Percentiles rank a stretch among this genome's conserved stretches.
These are phyloP conservation scores for Polygonum maritimum DNA, from an alignment of 148 eudicot species.

Conservation along the genomic window DNA sequence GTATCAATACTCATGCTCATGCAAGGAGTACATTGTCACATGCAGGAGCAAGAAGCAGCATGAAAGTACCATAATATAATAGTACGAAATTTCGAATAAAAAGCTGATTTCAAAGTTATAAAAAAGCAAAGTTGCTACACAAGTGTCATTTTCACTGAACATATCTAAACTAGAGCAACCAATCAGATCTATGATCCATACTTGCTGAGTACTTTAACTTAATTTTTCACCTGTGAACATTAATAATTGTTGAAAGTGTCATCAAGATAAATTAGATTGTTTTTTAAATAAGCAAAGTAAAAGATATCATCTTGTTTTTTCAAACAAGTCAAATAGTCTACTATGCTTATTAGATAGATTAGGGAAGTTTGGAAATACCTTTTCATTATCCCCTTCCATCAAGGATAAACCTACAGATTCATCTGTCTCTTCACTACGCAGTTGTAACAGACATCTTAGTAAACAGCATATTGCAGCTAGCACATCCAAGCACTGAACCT, in stretches of 20 bases:
- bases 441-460: conserved; percentile 31
- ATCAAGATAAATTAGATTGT: not conserved
- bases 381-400: conserved; percentile 36
- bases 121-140: not conserved
- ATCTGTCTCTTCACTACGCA: conserved; percentile 24
- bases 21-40: not conserved
- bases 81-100: not conserved
- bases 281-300: not conserved
- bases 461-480: conserved; percentile 41
- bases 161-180: not conserved
- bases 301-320: not conserved
- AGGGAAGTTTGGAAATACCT: conserved; percentile 32
- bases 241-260: not conserved
- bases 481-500: conserved; percentile 37
- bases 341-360: not conserved
- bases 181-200: not conserved
- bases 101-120: not conserved
- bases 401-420: conserved; percentile 18
- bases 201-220: not conserved
- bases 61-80: not conserved
- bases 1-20: not conserved
- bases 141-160: not conserved
- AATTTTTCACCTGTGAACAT: not conserved
- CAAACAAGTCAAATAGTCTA: not conserved
- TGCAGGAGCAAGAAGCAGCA: not conserved